Conservation (phyloP, 768 basidiomycete species). For the Russula ochroleuca region DNA sequence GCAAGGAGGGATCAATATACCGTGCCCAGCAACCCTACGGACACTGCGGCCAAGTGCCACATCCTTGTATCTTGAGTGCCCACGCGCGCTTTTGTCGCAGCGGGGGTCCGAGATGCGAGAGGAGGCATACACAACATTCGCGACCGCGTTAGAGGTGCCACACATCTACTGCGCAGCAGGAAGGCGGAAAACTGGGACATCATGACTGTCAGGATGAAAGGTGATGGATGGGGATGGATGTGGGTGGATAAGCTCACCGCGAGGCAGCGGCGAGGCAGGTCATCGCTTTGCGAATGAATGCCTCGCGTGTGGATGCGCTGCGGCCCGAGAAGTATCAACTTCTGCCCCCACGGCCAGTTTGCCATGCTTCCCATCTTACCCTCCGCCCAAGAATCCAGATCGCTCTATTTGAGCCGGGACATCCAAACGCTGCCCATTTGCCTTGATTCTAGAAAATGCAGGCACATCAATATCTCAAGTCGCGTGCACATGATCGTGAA, state of each 20-base stretch:
- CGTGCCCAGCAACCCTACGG: constrained; percentile 14
- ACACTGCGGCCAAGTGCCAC: constrained; percentile 1
- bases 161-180: background rate
- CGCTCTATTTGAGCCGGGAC: background rate
- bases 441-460: background rate
- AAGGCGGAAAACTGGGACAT: constrained; percentile 1
- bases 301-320: background rate
- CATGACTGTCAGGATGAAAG: constrained; percentile 13
- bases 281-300: background rate
- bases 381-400: background rate
- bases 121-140: background rate
- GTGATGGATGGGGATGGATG: background rate
- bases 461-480: background rate
- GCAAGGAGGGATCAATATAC: constrained; percentile 1
- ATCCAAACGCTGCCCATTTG: background rate
- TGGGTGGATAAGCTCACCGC: constrained; percentile 4
- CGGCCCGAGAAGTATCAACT: constrained; percentile 7
- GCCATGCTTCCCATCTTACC: background rate
- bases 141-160: background rate
- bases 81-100: constrained; percentile 1
- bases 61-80: background rate
- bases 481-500: background rate
- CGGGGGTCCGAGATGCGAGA: background rate
- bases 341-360: background rate
- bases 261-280: constrained; percentile 16